Evolutionary conservation across 1,284 basidiomycete genomes (phyloP).

Genomic region (Calocybe gambosa): DNA sequence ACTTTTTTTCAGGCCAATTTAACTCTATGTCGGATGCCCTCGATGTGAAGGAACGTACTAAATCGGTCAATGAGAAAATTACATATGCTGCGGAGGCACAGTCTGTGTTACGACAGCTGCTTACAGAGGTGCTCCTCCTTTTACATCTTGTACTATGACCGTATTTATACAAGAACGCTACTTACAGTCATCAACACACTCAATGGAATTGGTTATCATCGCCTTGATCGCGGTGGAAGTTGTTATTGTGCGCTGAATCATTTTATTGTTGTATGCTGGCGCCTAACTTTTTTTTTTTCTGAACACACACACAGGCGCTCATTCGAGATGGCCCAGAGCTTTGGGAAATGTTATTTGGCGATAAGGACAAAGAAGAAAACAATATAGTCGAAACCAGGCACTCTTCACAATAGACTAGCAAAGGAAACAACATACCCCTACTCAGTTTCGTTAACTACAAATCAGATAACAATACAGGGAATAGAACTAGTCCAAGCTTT

Average conservation of each 20-base stretch:
- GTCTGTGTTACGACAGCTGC: constrained; percentile 66
- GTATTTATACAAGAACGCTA: not conserved
- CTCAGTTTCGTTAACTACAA: not conserved
- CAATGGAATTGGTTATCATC: constrained; percentile 91
- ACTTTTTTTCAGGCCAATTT: constrained; percentile 58
- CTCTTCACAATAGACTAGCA: not conserved
- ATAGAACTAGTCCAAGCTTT: too few relatives aligned
- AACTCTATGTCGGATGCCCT: constrained; percentile 75
- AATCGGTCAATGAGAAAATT: constrained; percentile 85
- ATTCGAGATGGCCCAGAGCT: constrained; percentile 19
- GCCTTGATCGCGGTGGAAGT: constrained; percentile 87
- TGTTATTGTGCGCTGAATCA: constrained; percentile 58
- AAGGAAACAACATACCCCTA: not conserved
- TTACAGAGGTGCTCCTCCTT: constrained; percentile 58
- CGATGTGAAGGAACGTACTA: constrained; percentile 76
- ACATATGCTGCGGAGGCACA: constrained; percentile 87
- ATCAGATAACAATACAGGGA: too few relatives aligned
- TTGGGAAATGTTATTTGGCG: constrained; percentile 17
- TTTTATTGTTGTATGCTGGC: too few relatives aligned
- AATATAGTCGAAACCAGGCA: not conserved
- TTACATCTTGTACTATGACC: constrained; percentile 9
- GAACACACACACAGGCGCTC: constrained; percentile 15
- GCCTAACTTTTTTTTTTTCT: not conserved
- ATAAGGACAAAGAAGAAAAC: constrained; percentile 8
- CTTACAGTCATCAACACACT: constrained; percentile 70